Percentiles rank a stretch among this genome's conserved stretches.
Evolutionary conservation across 306 rosid species (phyloP).

Genomic region (Gleditsia sinensis): DNA sequence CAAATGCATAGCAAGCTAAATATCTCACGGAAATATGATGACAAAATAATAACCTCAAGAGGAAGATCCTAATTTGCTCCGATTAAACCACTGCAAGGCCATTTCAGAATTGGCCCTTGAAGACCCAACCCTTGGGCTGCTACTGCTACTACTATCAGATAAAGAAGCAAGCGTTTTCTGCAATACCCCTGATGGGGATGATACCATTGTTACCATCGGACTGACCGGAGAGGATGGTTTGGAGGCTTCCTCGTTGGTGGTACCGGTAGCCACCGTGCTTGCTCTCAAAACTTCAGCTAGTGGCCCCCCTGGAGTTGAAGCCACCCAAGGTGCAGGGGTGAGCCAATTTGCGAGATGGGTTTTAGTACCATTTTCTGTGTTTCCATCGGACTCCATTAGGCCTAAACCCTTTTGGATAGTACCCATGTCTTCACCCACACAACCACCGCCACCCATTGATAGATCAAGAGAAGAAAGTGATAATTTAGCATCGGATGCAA

Average conservation of each 20-base stretch:
- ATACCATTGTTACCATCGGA: conserved; percentile 40
- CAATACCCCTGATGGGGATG: conserved; percentile 74
- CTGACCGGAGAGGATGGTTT: conserved; percentile 49
- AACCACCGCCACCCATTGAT: conserved; percentile 47
- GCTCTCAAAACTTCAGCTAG: conserved; percentile 76
- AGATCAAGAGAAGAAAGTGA: conserved; percentile 64
- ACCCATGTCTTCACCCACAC: conserved; percentile 41
- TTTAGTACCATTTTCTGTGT: conserved; percentile 33
- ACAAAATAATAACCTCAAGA: conserved; percentile 14
- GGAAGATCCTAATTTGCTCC: conserved; percentile 32
- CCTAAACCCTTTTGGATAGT: conserved; percentile 48
- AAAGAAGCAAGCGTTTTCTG: conserved; percentile 61
- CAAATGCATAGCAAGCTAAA: conserved; percentile 8
- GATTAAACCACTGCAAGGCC: conserved; percentile 46
- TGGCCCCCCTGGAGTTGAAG: conserved; percentile 63
- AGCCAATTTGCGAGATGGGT: conserved; percentile 47
- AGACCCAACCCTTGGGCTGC: conserved; percentile 58
- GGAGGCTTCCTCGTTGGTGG: conserved; percentile 43
- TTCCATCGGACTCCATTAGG: conserved; percentile 30
- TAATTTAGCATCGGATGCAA: conserved; percentile 40
- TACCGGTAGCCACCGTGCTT: conserved; percentile 36
- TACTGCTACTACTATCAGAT: conserved; percentile 72
- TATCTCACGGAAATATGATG: conserved; percentile 16
- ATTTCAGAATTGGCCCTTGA: conserved; percentile 58
- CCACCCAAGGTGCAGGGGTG: conserved; percentile 51